Conservation (phyloP, 2,329 filamentous ascomycete species). For the Colletotrichum siamense region DNA sequence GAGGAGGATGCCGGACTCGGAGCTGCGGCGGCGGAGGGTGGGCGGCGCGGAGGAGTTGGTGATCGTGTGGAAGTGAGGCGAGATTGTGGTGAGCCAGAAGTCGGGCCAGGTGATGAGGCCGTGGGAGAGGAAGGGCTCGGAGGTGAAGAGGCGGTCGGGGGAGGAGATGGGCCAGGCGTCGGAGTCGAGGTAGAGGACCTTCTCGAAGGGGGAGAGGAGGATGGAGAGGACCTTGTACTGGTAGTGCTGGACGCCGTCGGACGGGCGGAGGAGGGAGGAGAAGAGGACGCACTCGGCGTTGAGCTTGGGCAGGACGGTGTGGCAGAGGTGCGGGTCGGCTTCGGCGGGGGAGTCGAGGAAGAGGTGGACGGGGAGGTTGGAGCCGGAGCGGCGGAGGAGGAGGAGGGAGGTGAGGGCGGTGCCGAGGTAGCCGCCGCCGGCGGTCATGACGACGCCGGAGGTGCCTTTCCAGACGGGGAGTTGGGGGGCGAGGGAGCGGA, state of each 20-base stretch:
- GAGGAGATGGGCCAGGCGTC: slow-evolving; percentile 55
- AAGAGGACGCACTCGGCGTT: slow-evolving; percentile 37
- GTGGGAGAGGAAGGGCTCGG: slow-evolving; percentile 53
- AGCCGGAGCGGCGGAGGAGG: slow-evolving; percentile 57
- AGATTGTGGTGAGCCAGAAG: slow-evolving; percentile 50
- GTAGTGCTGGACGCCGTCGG: slow-evolving; percentile 41
- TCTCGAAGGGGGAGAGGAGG: slow-evolving; percentile 63
- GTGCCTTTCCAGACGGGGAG: slow-evolving; percentile 35
- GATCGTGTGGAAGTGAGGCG: slow-evolving; percentile 50
- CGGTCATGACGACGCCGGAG: slow-evolving; percentile 56
- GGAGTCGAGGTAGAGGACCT: slow-evolving; percentile 64
- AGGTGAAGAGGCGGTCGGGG: slow-evolving; percentile 49
- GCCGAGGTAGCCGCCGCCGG: slow-evolving; percentile 51
- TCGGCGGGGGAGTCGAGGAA: slow-evolving; percentile 37
- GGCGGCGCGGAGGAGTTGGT: slow-evolving; percentile 37
- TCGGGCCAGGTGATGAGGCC: slow-evolving; percentile 65
- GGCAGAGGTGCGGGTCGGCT: slow-evolving; percentile 35
- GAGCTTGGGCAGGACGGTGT: slow-evolving; percentile 30
- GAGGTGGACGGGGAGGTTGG: slow-evolving; percentile 50
- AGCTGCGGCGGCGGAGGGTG: slow-evolving; percentile 36
- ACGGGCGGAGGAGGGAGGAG: slow-evolving; percentile 28
- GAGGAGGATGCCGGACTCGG: slow-evolving; percentile 54
- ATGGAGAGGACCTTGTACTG: slow-evolving; percentile 64
- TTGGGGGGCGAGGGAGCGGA: slow-evolving; percentile 33
- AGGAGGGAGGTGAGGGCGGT: slow-evolving; percentile 54